phyloP scores from a whole-genome alignment of 2,329 filamentous ascomycete genomes.

The Ophiognomonia clavigignenti-juglandacearum region DNA sequence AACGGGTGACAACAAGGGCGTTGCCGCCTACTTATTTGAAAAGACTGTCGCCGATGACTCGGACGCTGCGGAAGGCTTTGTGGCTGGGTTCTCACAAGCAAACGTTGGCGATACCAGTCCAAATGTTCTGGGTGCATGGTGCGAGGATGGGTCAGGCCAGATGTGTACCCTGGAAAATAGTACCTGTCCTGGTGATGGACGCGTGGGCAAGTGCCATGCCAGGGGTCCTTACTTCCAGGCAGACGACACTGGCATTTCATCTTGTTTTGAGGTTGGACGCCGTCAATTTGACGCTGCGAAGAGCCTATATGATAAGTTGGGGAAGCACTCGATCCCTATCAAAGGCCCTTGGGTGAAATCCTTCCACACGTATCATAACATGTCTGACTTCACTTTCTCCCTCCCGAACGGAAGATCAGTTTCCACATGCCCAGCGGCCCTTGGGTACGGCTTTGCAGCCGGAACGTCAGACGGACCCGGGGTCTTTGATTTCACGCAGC shows the following conservation, averaged over 20 bases:
- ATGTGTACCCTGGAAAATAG: slow-evolving; percentile 75
- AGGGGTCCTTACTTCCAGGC: slow-evolving; percentile 65
- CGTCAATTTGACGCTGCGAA: slow-evolving; percentile 55
- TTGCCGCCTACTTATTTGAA: slow-evolving; percentile 82
- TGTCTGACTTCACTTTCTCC: slow-evolving; percentile 69
- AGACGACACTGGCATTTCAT: slow-evolving; percentile 66
- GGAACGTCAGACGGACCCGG: slow-evolving; percentile 91
- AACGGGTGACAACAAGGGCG: slow-evolving; percentile 94
- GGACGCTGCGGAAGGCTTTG: slow-evolving; percentile 61
- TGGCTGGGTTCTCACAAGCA: slow-evolving; percentile 88
- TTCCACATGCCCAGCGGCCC: slow-evolving; percentile 75
- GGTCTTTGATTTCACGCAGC: slow-evolving; percentile 90
- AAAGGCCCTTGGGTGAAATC: slow-evolving; percentile 66
- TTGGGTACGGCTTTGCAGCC: slow-evolving; percentile 90
- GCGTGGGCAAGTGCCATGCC: slow-evolving; percentile 66
- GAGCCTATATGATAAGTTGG: slow-evolving; percentile 47
- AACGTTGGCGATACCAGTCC: slow-evolving; percentile 89
- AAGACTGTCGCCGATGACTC: slow-evolving; percentile 53
- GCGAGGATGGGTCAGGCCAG: slow-evolving; percentile 74
- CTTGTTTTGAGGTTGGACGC: slow-evolving; percentile 70
- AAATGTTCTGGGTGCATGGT: slow-evolving; percentile 82
- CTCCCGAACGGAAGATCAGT: slow-evolving; percentile 68
- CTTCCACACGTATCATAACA: slow-evolving; percentile 81
- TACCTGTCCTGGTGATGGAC: slow-evolving; percentile 66
- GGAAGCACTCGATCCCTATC: slow-evolving; percentile 42